Percentiles rank a stretch among this genome's conserved stretches.
These are phyloP conservation scores for Moricandia arvensis DNA, from an alignment of 345 rosid genomes.

Conservation along the genomic window DNA sequence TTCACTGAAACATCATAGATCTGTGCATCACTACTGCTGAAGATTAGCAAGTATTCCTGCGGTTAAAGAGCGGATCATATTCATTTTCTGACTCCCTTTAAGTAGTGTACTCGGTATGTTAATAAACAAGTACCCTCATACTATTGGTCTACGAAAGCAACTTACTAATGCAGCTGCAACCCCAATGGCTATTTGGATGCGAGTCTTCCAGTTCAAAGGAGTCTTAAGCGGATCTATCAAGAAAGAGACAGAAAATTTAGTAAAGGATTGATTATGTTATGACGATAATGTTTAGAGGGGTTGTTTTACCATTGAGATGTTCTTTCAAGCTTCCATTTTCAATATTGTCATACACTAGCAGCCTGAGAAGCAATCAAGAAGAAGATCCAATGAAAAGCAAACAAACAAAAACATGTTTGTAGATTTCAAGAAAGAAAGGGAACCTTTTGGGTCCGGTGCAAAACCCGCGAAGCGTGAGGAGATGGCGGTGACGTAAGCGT, in stretches of 20 bases:
- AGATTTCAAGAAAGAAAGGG: not conserved
- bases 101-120: too few species aligned
- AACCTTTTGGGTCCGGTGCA: constrained; percentile 72
- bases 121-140: too few species aligned
- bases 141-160: constrained; percentile 12
- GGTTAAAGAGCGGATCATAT: constrained; percentile 1
- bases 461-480: constrained; percentile 84
- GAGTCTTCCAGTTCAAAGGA: constrained; percentile 86
- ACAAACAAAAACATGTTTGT: not conserved
- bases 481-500: constrained; percentile 87
- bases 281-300: constrained; percentile 7
- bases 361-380: constrained; percentile 47
- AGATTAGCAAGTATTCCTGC: constrained; percentile 89
- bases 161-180: constrained; percentile 96
- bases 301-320: constrained; percentile 65
- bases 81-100: too few species aligned
- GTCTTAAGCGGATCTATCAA: constrained; percentile 88
- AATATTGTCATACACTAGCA: constrained; percentile 70
- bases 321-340: constrained; percentile 94
- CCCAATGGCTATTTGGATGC: constrained; percentile 73
- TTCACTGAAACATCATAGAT: constrained; percentile 66
- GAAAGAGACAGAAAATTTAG: constrained; percentile 1
- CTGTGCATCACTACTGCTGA: constrained; percentile 63
- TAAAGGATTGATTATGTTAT: not conserved
- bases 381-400: constrained; percentile 2